Conservation (phyloP, 306 rosid genomes). For the Prunus armeniaca region DNA sequence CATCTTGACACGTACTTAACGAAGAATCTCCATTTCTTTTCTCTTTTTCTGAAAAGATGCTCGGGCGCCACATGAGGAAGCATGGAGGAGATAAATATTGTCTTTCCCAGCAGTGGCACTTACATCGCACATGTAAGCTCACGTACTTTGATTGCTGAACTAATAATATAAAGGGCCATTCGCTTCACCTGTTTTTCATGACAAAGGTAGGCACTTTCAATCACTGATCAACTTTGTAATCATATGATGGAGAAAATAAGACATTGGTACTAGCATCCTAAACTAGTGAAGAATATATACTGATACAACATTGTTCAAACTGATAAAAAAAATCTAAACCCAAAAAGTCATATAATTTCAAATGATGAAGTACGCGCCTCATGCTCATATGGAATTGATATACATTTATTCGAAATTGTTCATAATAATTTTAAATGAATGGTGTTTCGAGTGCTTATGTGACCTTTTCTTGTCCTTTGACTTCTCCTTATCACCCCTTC, state of each 20-base stretch:
- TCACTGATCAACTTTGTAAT: conserved; percentile 10
- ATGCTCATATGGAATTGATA: background rate
- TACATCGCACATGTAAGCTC: background rate
- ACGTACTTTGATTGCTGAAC: conserved; percentile 70
- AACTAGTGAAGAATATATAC: background rate
- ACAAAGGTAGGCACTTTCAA: conserved; percentile 8
- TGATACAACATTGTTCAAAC: too few species aligned
- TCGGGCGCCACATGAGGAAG: too few species aligned
- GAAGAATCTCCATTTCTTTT: background rate
- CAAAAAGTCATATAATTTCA: too few species aligned
- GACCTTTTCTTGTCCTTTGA: conserved; percentile 55
- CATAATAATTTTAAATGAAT: conserved; percentile 5
- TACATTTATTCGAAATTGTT: conserved; percentile 19
- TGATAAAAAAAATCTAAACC: too few species aligned
- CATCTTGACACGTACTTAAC: too few species aligned
- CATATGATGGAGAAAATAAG: conserved; percentile 10
- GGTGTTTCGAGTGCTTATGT: conserved; percentile 55
- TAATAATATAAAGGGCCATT: conserved; percentile 69
- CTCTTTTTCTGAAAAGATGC: too few species aligned
- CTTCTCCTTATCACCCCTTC: conserved; percentile 60
- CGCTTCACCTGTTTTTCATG: conserved; percentile 28
- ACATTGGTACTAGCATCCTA: background rate
- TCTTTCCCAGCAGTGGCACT: too few species aligned
- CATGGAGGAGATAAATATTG: too few species aligned
- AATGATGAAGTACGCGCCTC: background rate